These are phyloP conservation scores for Metschnikowia baotianmanensis DNA, from an alignment of 805 yeast species.

Conservation along the genomic window DNA sequence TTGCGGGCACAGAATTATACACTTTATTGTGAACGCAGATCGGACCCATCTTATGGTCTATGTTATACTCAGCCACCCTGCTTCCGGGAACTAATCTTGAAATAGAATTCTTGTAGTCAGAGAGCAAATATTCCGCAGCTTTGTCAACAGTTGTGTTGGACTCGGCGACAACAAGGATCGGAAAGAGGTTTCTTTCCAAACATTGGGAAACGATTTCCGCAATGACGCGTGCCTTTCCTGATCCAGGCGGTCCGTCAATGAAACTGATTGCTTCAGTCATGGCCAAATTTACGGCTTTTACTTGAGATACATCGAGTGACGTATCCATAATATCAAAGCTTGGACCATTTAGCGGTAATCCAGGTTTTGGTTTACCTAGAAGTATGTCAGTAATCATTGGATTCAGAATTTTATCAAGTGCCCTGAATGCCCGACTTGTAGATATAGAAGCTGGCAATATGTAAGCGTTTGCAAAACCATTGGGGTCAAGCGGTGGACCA, in stretches of 20 bases:
- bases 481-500: too few species aligned
- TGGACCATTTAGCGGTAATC: too few species aligned
- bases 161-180: constrained; percentile 87
- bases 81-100: background rate
- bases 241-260: background rate
- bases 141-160: constrained; percentile 95
- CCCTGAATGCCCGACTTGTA: too few species aligned
- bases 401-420: too few species aligned
- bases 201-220: background rate
- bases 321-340: background rate
- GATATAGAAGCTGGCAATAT: too few species aligned
- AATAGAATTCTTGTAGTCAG: constrained; percentile 76
- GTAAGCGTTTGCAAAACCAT: too few species aligned
- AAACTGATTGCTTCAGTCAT: background rate
- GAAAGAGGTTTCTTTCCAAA: constrained; percentile 50
- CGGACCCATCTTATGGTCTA: background rate
- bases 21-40: background rate
- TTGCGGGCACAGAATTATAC: constrained; percentile 1
- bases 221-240: background rate
- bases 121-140: constrained; percentile 75
- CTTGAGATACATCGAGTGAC: background rate
- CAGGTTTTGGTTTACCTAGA: too few species aligned
- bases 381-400: too few species aligned
- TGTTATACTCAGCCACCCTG: background rate
- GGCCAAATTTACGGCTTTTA: background rate